Conservation (phyloP, 2,329 filamentous ascomycete species). For the Fonsecaea pugnacius region DNA sequence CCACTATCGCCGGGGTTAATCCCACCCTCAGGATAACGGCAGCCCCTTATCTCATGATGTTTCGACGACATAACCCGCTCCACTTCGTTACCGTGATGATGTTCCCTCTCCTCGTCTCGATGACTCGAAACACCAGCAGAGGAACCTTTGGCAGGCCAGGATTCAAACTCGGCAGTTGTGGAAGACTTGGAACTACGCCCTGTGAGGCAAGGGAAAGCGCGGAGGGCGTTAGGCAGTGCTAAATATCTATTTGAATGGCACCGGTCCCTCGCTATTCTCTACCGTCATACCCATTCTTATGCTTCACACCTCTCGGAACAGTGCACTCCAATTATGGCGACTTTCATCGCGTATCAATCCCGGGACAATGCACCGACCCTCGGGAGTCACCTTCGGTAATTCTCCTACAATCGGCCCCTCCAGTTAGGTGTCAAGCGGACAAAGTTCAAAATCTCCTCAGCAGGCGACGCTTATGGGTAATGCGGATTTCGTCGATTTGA, state of each 20-base stretch:
- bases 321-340: slow-evolving; percentile 13
- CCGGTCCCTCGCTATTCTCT: background rate
- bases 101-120: background rate
- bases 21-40: background rate
- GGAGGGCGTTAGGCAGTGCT: slow-evolving; percentile 3
- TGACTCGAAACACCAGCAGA: background rate
- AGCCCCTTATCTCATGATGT: slow-evolving; percentile 1
- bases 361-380: slow-evolving; percentile 7
- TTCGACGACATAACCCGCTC: background rate
- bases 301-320: background rate
- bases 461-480: too few relatives aligned
- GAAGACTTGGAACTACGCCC: background rate
- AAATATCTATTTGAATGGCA: slow-evolving; percentile 7
- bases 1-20: background rate
- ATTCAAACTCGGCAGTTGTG: slow-evolving; percentile 1
- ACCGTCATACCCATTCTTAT: slow-evolving; percentile 13
- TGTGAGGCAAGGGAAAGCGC: background rate
- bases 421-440: too few relatives aligned
- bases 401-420: slow-evolving; percentile 8
- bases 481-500: too few relatives aligned
- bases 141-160: background rate
- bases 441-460: too few relatives aligned
- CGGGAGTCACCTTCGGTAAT: background rate
- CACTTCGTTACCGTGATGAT: background rate
- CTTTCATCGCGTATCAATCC: slow-evolving; percentile 20